Evolutionary conservation across 1,284 basidiomycete genomes (phyloP).

Genomic region (Quambalaria eucalypti): DNA sequence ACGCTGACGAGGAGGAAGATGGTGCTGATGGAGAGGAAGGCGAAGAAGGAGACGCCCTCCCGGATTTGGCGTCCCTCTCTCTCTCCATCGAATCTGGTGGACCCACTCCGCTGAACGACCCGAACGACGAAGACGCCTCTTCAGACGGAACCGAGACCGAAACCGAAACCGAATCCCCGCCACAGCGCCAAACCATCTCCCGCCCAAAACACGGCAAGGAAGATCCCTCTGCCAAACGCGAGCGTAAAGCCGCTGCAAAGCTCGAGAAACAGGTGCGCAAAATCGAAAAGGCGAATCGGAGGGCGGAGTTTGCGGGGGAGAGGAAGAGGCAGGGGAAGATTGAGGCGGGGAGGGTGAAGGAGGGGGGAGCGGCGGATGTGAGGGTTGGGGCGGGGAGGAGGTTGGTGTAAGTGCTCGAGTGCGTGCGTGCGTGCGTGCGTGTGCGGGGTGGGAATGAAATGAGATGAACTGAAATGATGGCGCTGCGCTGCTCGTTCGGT

Average conservation of each 20-base stretch:
- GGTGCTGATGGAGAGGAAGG: conserved; percentile 7
- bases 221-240: too few relatives aligned
- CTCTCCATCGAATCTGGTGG: too few relatives aligned
- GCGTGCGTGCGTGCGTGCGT: too few relatives aligned
- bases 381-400: background rate
- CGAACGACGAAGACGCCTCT: too few relatives aligned
- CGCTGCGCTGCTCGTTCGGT: too few relatives aligned
- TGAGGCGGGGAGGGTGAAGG: background rate
- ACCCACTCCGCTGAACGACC: too few relatives aligned
- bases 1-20: conserved; percentile 3
- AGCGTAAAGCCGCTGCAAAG: conserved; percentile 83
- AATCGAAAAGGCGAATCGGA: background rate
- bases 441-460: too few relatives aligned
- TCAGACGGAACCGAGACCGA: too few relatives aligned
- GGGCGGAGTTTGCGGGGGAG: background rate
- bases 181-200: conserved; percentile 18
- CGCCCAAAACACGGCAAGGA: conserved; percentile 71
- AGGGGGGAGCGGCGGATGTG: background rate
- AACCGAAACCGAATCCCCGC: conserved; percentile 2
- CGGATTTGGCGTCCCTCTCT: too few relatives aligned
- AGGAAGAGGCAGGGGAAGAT: background rate
- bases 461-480: too few relatives aligned
- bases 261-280: conserved; percentile 44
- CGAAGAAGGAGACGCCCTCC: conserved; percentile 2
- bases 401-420: background rate